These are phyloP conservation scores for Fusarium transvaalense DNA, from an alignment of 2,329 filamentous ascomycete genomes.

Conservation along the genomic window DNA sequence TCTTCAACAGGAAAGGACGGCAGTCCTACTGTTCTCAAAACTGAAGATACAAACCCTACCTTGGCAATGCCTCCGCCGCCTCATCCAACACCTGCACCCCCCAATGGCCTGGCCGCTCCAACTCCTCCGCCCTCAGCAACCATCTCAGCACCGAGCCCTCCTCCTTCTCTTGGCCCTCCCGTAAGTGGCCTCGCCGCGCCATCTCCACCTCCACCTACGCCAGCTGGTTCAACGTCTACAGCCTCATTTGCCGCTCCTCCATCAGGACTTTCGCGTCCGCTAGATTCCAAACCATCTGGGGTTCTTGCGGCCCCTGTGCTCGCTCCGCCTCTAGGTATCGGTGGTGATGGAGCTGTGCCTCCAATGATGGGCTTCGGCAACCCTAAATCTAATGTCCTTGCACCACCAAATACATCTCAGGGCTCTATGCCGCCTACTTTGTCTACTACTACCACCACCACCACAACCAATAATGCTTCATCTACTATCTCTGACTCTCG, in stretches of 20 bases:
- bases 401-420: constrained; percentile 59
- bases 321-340: constrained; percentile 53
- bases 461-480: constrained; percentile 38
- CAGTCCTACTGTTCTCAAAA: constrained; percentile 10
- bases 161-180: constrained; percentile 32
- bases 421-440: constrained; percentile 38
- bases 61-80: constrained; percentile 45
- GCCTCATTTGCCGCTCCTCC: constrained; percentile 38
- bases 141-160: constrained; percentile 29
- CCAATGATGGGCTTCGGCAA: constrained; percentile 48
- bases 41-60: constrained; percentile 20
- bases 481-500: constrained; percentile 4
- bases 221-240: constrained; percentile 16
- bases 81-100: constrained; percentile 33
- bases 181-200: constrained; percentile 42
- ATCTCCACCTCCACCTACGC: constrained; percentile 21
- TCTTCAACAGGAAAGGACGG: neutral
- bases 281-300: constrained; percentile 48
- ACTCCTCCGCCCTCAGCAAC: constrained; percentile 25
- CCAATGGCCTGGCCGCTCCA: constrained; percentile 40
- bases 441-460: constrained; percentile 33
- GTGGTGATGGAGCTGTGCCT: constrained; percentile 39
- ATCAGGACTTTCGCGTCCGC: constrained; percentile 41
- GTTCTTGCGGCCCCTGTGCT: constrained; percentile 56
- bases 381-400: constrained; percentile 60